Base-by-base conservation (phyloP, 2,329 filamentous ascomycete genomes). In the Fusarium chaquense region DNA sequence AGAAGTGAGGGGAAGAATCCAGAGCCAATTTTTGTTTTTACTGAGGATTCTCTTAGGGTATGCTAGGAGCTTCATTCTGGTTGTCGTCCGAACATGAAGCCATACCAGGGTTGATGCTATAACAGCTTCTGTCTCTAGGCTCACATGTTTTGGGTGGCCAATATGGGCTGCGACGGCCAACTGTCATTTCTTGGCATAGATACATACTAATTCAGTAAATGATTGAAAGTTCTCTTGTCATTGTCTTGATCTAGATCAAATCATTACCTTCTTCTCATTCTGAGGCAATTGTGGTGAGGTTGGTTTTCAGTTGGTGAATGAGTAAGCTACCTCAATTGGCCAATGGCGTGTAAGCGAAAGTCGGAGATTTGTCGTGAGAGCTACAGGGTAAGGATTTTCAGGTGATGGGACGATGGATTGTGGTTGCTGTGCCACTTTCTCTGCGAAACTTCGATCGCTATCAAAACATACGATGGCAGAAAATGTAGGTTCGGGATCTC, bases 321-420 rank as follows among this genome's bases (percentile, higher is more conserved):
- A 47, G 47, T 40, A 32, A 36, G 49, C 41, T 28, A 9, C 16
- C n/a, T 13, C n/a, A 6, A 30, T 22, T 65, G 55, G 44, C 63
- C 63, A 67, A 67, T 67, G 30, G 61, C 61, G 63, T 67, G 49
- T 67, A 61, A 67, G 45, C 40, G 28, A 65, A 43, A 16, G 22
- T 12, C 20, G 9, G 13, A 35, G 26, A 26, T 20, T 28, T 51
- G 22, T 30, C 30, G 35, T 28, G n/a, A 13, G 20, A 28, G 24
- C 49, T 52, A 41, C 49, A 52, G 49, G 49, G 49, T 52, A 52
- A 13, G 12, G 22, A 16, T 9, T 20, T 38, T 28, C 22, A 4
- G 8, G 18, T 30, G 49, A 40, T 20, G 24, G 33, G 33, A 30
- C 13, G 18, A 20, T n/a, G n/a, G 13, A 8, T 13, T 7, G 20